These are phyloP conservation scores for Omphalotus guepiniiformis DNA, from an alignment of 768 basidiomycete species.

Conservation along the genomic window DNA sequence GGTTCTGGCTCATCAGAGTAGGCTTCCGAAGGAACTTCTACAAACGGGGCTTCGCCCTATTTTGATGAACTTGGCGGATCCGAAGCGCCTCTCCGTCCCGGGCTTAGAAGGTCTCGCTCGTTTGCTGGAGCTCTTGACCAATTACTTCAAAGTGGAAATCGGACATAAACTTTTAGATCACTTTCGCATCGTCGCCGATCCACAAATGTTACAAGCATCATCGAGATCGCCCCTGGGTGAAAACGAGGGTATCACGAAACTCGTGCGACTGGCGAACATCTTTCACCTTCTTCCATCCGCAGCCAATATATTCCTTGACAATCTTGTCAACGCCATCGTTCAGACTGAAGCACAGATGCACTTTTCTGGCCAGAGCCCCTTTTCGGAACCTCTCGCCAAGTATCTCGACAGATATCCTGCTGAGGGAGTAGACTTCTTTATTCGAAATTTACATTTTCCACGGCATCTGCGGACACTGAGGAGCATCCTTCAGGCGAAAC, in stretches of 20 bases:
- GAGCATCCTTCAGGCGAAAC: slow-evolving; percentile 72
- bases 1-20: slow-evolving; percentile 84
- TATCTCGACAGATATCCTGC: slow-evolving; percentile 88
- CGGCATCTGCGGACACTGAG: slow-evolving; percentile 80
- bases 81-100: slow-evolving; percentile 87
- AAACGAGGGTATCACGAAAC: slow-evolving; percentile 87
- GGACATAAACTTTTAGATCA: slow-evolving; percentile 96
- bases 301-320: slow-evolving; percentile 87
- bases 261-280: slow-evolving; percentile 93
- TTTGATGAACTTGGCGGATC: slow-evolving; percentile 95
- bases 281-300: slow-evolving; percentile 94
- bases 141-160: slow-evolving; percentile 99
- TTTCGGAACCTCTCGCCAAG: slow-evolving; percentile 87
- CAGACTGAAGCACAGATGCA: slow-evolving; percentile 91
- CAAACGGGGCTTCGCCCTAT: slow-evolving; percentile 96
- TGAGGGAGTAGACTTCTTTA: slow-evolving; percentile 83
- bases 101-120: slow-evolving; percentile 93
- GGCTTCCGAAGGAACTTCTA: slow-evolving; percentile 90
- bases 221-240: slow-evolving; percentile 77
- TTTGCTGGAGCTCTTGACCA: slow-evolving; percentile 88
- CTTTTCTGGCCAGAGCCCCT: slow-evolving; percentile 85
- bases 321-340: slow-evolving; percentile 82
- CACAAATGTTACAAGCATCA: slow-evolving; percentile 76
- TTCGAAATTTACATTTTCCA: slow-evolving; percentile 72
- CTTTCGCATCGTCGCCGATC: slow-evolving; percentile 88